These are phyloP conservation scores for Pseudocercospora fijiensis DNA, from an alignment of 2,329 filamentous ascomycete genomes.

Conservation along the genomic window DNA sequence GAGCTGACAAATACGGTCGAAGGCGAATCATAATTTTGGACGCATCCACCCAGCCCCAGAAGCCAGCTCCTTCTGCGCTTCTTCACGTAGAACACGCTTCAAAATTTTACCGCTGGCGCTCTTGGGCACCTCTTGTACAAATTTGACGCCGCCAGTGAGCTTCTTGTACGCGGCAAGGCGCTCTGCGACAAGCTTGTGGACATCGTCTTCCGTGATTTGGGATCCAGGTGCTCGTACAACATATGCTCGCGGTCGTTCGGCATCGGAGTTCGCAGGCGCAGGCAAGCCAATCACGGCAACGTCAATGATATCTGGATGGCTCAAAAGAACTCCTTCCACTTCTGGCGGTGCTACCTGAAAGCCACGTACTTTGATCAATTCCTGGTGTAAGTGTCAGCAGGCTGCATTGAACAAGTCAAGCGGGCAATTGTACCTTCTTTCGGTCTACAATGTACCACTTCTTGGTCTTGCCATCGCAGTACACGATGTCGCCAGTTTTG, in stretches of 20 bases:
- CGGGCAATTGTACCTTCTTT: background rate
- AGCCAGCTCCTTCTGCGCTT: background rate
- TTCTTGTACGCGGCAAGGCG: conserved; percentile 49
- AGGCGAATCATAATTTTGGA: background rate
- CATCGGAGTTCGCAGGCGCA: background rate
- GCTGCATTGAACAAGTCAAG: background rate
- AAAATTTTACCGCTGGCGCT: background rate
- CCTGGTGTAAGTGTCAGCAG: conserved; percentile 27
- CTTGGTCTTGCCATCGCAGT: background rate
- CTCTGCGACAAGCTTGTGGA: conserved; percentile 42
- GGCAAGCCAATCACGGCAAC: background rate
- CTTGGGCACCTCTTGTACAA: background rate
- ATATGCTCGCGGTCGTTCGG: background rate
- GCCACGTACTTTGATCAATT: conserved; percentile 56
- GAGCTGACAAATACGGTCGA: background rate
- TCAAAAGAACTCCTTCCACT: conserved; percentile 50
- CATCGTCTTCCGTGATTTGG: conserved; percentile 37
- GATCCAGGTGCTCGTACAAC: background rate
- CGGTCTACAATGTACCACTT: background rate
- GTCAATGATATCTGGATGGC: conserved; percentile 44
- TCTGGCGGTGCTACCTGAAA: conserved; percentile 55
- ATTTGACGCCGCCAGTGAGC: conserved; percentile 43
- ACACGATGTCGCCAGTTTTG: background rate
- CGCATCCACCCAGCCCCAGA: background rate
- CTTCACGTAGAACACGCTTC: background rate